Base-by-base conservation (phyloP, 1,284 basidiomycete species). In the Boletus semigastroideus region DNA sequence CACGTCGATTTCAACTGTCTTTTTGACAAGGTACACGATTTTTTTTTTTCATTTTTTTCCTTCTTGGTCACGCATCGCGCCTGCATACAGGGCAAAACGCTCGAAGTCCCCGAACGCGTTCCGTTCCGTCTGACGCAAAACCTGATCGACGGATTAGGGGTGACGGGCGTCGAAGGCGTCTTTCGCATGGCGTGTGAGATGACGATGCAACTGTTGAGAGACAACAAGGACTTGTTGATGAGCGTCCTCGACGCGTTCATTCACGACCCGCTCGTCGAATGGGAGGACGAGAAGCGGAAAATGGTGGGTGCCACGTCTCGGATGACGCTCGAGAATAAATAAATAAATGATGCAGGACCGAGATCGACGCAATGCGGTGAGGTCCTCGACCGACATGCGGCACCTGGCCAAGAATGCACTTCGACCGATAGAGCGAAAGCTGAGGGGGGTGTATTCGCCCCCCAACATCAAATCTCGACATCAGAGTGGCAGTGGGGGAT, bases 1-100 rank as follows among this genome's bases (percentile, higher is more conserved):
- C 97, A 99, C 62, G 95, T 99, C 44, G 97, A 99, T 71, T 93
- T 99, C 63, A 98, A 99, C 68, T 98, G 95, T 72, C 77, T 99
- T 12, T 99, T 99, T 62, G 97, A 99, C 61, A 96, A 94, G 79
- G 90, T 87, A 52, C 27, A 69, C 56, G 22, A 22, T 22, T 22
- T 22, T 25, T 25, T 25, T 25, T 3, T 55, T 3, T 17, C n/a
- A n/a, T 9, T 30, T 6, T 6, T 11, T 13, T 10, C 27, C 12
- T 10, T 8, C 2, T 14, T 40, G 0, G 8, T 52, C 11, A 31
- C 22, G 3, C 12, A 19, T 19, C 53, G n/a, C n/a, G n/a, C n/a
- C n/a, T n/a, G n/a, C n/a, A n/a, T n/a, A 93, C 13, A 52, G 88
- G 94, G 92, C 1, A 92, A 90, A 73, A 81, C 81, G 3, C 80